Conservation (phyloP, 768 basidiomycete species). For the Ramaria sp. region DNA sequence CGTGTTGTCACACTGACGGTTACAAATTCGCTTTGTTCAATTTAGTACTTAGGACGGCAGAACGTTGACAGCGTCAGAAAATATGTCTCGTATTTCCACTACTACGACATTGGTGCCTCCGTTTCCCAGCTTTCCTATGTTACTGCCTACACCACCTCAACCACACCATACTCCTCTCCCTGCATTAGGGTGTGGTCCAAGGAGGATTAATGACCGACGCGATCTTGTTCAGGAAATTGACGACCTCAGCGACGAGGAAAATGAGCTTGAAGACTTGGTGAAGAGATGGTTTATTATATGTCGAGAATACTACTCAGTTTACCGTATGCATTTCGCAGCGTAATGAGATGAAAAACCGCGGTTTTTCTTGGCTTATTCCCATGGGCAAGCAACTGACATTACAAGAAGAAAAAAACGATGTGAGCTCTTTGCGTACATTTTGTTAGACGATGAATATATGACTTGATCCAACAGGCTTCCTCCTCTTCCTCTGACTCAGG, state of each 20-base stretch:
- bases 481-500: not conserved
- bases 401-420: constrained; percentile 80
- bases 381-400: constrained; percentile 65
- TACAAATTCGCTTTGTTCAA: not conserved
- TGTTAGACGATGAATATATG: not conserved
- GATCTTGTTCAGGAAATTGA: constrained; percentile 72
- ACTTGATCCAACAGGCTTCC: not conserved
- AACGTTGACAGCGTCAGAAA: no score
- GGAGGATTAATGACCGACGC: constrained; percentile 49
- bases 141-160: constrained; percentile 57
- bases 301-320: not conserved
- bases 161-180: constrained; percentile 54
- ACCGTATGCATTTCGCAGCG: constrained; percentile 23
- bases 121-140: constrained; percentile 47
- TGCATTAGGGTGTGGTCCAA: constrained; percentile 37
- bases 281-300: constrained; percentile 14
- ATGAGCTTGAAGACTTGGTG: constrained; percentile 68
- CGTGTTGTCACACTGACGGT: not conserved
- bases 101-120: constrained; percentile 69
- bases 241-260: constrained; percentile 77
- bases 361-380: constrained; percentile 57
- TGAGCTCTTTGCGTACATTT: constrained; percentile 20
- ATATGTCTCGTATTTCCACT: not conserved
- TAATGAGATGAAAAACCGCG: constrained; percentile 53
- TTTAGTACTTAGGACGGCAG: no score